Conservation (phyloP, 2,329 filamentous ascomycete species). For the Xylariaceae sp. region DNA sequence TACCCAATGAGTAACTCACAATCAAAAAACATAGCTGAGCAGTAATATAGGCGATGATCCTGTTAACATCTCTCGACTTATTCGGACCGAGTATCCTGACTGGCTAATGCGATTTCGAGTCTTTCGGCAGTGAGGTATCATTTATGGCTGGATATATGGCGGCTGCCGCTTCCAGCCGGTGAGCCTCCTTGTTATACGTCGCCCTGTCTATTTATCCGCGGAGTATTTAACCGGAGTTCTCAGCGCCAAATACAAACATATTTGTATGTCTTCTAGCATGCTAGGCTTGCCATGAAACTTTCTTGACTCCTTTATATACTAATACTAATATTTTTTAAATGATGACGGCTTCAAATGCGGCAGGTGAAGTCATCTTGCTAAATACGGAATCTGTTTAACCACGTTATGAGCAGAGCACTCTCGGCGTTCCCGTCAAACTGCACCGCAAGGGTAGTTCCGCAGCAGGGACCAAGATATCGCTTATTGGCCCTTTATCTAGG, state of each 20-base stretch:
- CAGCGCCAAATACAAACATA: conserved; percentile 6
- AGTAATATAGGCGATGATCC: background rate
- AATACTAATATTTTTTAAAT: too few species aligned
- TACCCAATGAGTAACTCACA: background rate
- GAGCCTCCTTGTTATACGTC: conserved; percentile 3
- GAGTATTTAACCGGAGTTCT: conserved; percentile 15
- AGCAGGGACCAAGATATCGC: conserved; percentile 3
- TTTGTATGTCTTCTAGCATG: conserved; percentile 11
- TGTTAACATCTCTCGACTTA: conserved; percentile 15
- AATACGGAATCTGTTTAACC: conserved; percentile 9
- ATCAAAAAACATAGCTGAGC: background rate
- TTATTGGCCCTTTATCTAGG: background rate
- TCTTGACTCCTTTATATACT: conserved; percentile 1
- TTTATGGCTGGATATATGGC: background rate
- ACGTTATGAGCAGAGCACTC: background rate
- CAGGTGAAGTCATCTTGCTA: background rate
- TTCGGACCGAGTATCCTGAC: conserved; percentile 33
- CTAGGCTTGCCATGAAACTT: background rate
- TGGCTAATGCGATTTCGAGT: conserved; percentile 2
- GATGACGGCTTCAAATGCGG: conserved; percentile 9
- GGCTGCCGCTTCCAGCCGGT: background rate
- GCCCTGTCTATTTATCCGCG: conserved; percentile 21
- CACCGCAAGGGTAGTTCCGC: conserved; percentile 1
- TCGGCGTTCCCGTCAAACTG: conserved; percentile 1
- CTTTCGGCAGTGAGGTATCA: background rate